Base-by-base conservation (phyloP, 2,329 filamentous ascomycete genomes). In the Diplodia intermedia region DNA sequence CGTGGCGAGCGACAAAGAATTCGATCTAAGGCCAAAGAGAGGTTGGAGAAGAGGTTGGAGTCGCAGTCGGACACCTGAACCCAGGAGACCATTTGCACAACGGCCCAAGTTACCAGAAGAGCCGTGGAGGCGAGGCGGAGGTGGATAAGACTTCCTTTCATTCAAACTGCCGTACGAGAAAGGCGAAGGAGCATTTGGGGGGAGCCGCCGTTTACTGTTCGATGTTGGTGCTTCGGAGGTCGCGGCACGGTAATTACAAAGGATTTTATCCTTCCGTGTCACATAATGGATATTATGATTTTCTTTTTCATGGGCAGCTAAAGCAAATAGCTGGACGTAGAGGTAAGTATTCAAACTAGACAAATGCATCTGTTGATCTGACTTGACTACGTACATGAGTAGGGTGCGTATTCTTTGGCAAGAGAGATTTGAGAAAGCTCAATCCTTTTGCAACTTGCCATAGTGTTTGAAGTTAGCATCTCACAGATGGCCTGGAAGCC, bases 41-140 rank as follows among this genome's bases (percentile, higher is more conserved):
- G 57, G 57, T 1, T 62, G 57, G 57, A 29, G 43, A 12, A 31
- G 40, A 50, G 43, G 57, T 3, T 62, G 57, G 57, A 62, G 57
- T 62, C 57, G 57, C 26, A 62, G 57, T 62, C 57, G 40, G 20
- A 62, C 40, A 4, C 40, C 40, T 31, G 38, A 31, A 47, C 36
- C 40, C 1, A 60, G 54, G 12, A 36, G 31, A 23, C 15, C 54
- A 23, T 40, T 47, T 47, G 12, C 23, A 26, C 38, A 8, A 12
- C 20, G 56, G 33, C 38, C 56, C 1, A 38, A 11, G 26, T 36
- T 36, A 38, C 56, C 36, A 20, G 20, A 18, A 31, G 56, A 60
- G 29, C 57, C 29, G 57, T 40, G 57, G 57, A 36, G 40, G 12
- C 23, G 40, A 33, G 43, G 57, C 18, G 57, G 57, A 62, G 29